Evolutionary conservation across 2,329 filamentous ascomycete species (phyloP).

Genomic region (Cladorrhinum sp.): DNA sequence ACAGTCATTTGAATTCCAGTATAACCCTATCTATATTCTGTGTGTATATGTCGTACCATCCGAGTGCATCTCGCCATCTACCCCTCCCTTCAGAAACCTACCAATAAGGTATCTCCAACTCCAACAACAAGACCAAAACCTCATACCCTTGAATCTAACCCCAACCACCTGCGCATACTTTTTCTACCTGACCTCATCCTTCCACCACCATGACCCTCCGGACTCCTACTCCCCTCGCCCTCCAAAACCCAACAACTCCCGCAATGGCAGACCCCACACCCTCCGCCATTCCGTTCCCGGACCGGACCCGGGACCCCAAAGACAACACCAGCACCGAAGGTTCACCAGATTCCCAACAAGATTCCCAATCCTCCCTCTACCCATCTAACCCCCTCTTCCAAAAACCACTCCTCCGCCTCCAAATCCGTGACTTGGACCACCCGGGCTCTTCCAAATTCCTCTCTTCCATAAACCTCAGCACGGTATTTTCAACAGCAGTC

Average conservation of each 20-base stretch:
- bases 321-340: too few relatives aligned
- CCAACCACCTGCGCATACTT: not conserved
- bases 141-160: not conserved
- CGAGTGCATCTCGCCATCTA: not conserved
- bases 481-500: conserved; percentile 61
- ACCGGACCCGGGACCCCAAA: not conserved
- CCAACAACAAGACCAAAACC: not conserved
- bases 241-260: not conserved
- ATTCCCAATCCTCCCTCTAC: not conserved
- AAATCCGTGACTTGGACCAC: conserved; percentile 57
- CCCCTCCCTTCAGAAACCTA: not conserved
- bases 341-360: not conserved
- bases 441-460: conserved; percentile 67
- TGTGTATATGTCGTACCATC: not conserved
- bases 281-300: conserved; percentile 20
- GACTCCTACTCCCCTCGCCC: not conserved
- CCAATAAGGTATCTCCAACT: not conserved
- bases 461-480: conserved; percentile 57
- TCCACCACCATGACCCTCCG: not conserved
- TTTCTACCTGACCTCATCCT: not conserved
- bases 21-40: not conserved
- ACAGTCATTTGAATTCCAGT: not conserved
- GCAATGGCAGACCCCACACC: not conserved
- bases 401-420: conserved; percentile 56
- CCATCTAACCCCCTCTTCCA: conserved; percentile 32